A percentile compares a stretch with the other conserved stretches of the same genome.
These are phyloP conservation scores for Didymella keratinophila DNA, from an alignment of 2,329 filamentous ascomycete species.

Conservation along the genomic window DNA sequence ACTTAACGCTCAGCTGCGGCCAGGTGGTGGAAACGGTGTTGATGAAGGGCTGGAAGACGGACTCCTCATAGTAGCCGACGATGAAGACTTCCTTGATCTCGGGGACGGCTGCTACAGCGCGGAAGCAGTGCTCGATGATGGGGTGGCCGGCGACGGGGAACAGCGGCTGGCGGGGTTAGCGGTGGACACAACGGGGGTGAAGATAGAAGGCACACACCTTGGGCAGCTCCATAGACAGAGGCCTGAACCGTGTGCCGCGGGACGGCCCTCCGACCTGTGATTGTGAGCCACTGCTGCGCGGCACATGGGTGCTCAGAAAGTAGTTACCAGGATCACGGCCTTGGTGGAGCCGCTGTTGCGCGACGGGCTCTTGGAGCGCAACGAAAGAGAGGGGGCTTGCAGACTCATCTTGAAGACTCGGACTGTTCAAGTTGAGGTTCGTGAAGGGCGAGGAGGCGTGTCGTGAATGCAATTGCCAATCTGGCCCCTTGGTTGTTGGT, in stretches of 20 bases:
- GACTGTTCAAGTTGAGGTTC: not conserved
- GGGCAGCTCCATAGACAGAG: slow-evolving; percentile 91
- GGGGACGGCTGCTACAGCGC: slow-evolving; percentile 87
- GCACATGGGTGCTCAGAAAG: slow-evolving; percentile 18
- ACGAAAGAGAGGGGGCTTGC: slow-evolving; percentile 47
- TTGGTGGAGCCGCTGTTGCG: slow-evolving; percentile 70
- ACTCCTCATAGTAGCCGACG: slow-evolving; percentile 98
- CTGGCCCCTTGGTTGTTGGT: slow-evolving; percentile 29
- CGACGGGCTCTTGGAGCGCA: slow-evolving; percentile 44
- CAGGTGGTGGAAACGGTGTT: slow-evolving; percentile 87
- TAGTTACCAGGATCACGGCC: slow-evolving; percentile 86
- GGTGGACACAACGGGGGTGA: not conserved
- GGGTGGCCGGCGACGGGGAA: slow-evolving; percentile 98
- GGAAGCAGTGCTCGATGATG: slow-evolving; percentile 97
- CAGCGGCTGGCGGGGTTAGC: slow-evolving; percentile 70
- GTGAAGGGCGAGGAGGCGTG: not conserved
- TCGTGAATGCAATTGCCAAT: slow-evolving; percentile 34
- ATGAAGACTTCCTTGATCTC: slow-evolving; percentile 96
- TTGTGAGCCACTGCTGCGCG: slow-evolving; percentile 35
- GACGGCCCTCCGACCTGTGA: slow-evolving; percentile 90
- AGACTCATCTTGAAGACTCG: slow-evolving; percentile 43
- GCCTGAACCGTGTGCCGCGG: slow-evolving; percentile 92
- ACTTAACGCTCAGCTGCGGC: slow-evolving; percentile 88
- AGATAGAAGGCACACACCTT: slow-evolving; percentile 67
- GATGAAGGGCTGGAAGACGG: slow-evolving; percentile 97